phyloP scores from a whole-genome alignment of 179 eudicot genomes.

The Monotropa hypopitys region DNA sequence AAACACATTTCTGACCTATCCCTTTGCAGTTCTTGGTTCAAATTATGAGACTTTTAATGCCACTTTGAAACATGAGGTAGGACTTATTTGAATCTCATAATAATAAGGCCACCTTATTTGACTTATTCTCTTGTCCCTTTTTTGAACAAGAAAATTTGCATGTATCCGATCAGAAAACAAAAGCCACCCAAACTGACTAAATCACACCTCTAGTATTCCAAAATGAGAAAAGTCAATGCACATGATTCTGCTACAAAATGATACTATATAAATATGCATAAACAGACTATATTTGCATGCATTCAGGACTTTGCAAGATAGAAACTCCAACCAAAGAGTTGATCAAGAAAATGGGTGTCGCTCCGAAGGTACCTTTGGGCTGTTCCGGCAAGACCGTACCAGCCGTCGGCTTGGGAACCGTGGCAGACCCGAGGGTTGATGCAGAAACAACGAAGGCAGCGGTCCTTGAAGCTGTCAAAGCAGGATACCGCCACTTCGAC shows the following conservation, averaged over 20 bases:
- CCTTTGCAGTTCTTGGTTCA: too few relatives aligned
- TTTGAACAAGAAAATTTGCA: background rate
- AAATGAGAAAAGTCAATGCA: background rate
- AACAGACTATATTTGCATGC: background rate
- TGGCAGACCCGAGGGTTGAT: slow-evolving; percentile 6
- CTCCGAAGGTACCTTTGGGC: slow-evolving; percentile 7
- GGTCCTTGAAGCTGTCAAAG: slow-evolving; percentile 21
- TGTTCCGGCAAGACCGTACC: slow-evolving; percentile 9
- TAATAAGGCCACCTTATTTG: background rate
- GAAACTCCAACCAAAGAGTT: background rate
- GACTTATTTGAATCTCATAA: background rate
- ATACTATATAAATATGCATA: background rate
- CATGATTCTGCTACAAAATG: background rate
- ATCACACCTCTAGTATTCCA: background rate
- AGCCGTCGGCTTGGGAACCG: slow-evolving; percentile 14
- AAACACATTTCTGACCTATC: too few relatives aligned
- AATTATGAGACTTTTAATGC: too few relatives aligned
- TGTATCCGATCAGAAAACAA: background rate
- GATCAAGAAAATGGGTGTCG: background rate
- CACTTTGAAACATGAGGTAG: too few relatives aligned
- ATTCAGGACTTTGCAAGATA: background rate
- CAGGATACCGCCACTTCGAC: slow-evolving; percentile 39
- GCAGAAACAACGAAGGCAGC: slow-evolving; percentile 17
- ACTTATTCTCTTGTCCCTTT: background rate
- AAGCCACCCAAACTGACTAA: background rate